Conservation (phyloP, 352 stramenopile genomes). For the Phytophthora megakarya region DNA sequence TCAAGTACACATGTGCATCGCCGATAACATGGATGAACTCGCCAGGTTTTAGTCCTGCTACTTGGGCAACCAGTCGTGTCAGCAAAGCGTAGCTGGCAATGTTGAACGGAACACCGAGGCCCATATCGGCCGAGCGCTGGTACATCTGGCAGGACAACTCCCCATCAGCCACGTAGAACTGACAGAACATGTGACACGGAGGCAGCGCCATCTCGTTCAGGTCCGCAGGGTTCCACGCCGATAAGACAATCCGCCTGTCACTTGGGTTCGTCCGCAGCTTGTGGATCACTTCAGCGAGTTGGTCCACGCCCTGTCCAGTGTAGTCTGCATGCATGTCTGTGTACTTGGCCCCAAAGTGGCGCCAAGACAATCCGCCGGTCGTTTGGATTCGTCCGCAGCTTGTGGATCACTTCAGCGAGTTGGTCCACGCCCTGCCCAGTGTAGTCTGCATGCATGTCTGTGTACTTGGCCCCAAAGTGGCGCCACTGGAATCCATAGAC, state of each 20-base stretch:
- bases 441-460: conserved; percentile 98
- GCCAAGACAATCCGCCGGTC: conserved; percentile 98
- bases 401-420: conserved; percentile 97
- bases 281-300: conserved; percentile 97
- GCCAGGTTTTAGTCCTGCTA: conserved; percentile 92
- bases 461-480: conserved; percentile 99
- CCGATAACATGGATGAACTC: conserved; percentile 99
- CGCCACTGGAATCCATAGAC: conserved; percentile 99
- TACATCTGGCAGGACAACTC: conserved; percentile 97
- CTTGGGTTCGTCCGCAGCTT: conserved; percentile 98
- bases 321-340: conserved; percentile 98
- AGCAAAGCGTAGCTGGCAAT: conserved; percentile 99
- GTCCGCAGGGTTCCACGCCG: conserved; percentile 98
- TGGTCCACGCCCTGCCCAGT: conserved; percentile 98
- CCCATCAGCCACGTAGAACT: conserved; percentile 89
- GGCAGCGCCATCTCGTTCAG: conserved; percentile 98
- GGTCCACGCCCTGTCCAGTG: conserved; percentile 97
- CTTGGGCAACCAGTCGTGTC: conserved; percentile 96
- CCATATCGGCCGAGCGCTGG: conserved; percentile 99
- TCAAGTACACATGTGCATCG: conserved; percentile 99
- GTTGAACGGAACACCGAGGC: conserved; percentile 99
- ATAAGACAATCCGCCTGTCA: conserved; percentile 98
- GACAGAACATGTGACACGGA: conserved; percentile 99
- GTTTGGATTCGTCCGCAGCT: conserved; percentile 97
- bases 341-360: conserved; percentile 99